Evolutionary conservation across 257 asterid genomes (phyloP).

Genomic region (Marsdenia floribunda): DNA sequence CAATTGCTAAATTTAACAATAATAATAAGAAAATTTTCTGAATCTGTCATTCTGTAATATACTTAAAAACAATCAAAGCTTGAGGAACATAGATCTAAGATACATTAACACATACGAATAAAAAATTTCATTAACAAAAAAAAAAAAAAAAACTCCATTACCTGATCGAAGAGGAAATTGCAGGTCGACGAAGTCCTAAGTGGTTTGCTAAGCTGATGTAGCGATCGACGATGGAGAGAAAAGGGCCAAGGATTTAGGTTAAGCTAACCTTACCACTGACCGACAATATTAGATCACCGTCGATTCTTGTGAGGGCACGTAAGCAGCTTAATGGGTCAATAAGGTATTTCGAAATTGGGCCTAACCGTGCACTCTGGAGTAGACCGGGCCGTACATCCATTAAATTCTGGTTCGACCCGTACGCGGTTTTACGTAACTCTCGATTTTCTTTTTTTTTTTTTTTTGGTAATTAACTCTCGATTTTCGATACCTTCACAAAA

Average conservation of each 20-base stretch:
- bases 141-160: constrained; percentile 16
- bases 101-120: neutral
- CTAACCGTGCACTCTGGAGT: neutral
- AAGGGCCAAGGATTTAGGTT: constrained; percentile 15
- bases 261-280: neutral
- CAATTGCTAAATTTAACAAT: neutral
- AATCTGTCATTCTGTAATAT: neutral
- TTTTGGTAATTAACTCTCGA: too few species aligned
- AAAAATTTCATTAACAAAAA: neutral
- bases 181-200: neutral
- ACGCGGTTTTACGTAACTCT: neutral
- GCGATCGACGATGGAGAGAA: constrained; percentile 6
- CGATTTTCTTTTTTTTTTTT: too few species aligned
- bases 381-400: too few species aligned
- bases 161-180: constrained; percentile 22
- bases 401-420: too few species aligned
- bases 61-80: neutral
- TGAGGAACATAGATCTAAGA: neutral
- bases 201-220: neutral
- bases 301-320: constrained; percentile 9
- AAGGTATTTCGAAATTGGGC: neutral
- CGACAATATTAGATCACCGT: neutral
- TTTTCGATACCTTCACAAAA: too few species aligned
- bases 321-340: neutral
- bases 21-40: neutral